A percentile compares a stretch with the other conserved stretches of the same genome.
phyloP scores from a whole-genome alignment of 1,284 basidiomycete genomes.

The Stygiomarasmius scandens region DNA sequence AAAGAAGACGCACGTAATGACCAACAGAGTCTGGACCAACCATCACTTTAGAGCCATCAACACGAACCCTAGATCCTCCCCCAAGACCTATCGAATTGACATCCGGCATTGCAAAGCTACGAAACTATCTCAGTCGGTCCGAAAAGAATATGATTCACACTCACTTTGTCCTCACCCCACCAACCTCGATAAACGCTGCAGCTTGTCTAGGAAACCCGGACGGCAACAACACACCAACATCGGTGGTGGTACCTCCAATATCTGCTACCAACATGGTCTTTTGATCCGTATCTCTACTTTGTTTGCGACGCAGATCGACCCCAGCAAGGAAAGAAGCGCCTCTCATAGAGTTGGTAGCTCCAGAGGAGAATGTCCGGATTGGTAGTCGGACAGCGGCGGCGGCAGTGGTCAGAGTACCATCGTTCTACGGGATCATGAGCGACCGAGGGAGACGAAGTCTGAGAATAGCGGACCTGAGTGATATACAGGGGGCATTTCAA shows the following conservation, averaged over 20 bases:
- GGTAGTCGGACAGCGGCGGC: conserved; percentile 51
- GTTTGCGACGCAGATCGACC: conserved; percentile 27
- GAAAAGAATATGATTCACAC: conserved; percentile 42
- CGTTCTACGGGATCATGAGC: too few relatives aligned
- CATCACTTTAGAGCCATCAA: conserved; percentile 32
- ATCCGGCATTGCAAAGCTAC: conserved; percentile 53
- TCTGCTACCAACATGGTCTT: too few relatives aligned
- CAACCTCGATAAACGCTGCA: too few relatives aligned
- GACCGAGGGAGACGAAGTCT: too few relatives aligned
- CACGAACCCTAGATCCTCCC: conserved; percentile 48
- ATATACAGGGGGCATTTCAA: conserved; percentile 56
- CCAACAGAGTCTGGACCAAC: conserved; percentile 64
- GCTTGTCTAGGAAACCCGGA: too few relatives aligned
- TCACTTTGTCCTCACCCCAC: background rate
- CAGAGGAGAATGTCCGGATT: conserved; percentile 59
- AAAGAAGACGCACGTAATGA: conserved; percentile 31
- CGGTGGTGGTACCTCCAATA: too few relatives aligned
- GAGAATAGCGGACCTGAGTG: conserved; percentile 31
- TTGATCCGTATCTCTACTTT: too few relatives aligned
- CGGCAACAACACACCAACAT: too few relatives aligned
- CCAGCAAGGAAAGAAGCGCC: conserved; percentile 57
- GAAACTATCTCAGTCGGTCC: background rate
- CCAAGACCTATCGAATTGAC: conserved; percentile 53
- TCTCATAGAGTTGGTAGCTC: conserved; percentile 65
- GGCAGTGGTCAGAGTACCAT: conserved; percentile 55